Evolutionary conservation across 78 protist genomes (phyloP), one percentile per base, ranked within the genome.

Genomic region (Capsaspora owczarzaki): DNA sequence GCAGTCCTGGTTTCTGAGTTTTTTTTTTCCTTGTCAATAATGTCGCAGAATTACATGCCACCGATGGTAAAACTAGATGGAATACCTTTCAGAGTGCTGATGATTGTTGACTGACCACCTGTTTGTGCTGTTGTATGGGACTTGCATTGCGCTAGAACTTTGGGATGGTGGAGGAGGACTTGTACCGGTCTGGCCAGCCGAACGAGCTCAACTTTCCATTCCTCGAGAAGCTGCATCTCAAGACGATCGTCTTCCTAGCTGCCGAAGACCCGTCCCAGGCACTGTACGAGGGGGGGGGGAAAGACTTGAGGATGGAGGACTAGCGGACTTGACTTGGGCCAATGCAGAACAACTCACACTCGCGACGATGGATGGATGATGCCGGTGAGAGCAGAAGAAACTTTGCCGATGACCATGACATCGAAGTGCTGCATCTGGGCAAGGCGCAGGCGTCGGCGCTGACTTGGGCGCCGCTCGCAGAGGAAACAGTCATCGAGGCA

Each of bases 181-280:
- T 96, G 51, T 94, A 90, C 74, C 81, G 98, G 5, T 80, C 88
- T 0, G 98, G 96, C 29, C 85, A 77, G 82, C 97, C 98, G 33
- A 81, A 68, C 44, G 90, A 87, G 77, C 82, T 90, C 29, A 91
- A 91, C 53, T 93, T 92, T 19, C 95, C 98, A 2, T 94, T 94
- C 68, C 84, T 96, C 5, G 97, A 92, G 71, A 86, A 86, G 51
- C 84, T 96, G 56, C 72, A 74, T 33, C 61, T 94, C 75, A 88
- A 85, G 53, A 88, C 61, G 74, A 69, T 91, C 69, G 84, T 96
- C 44, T 91, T 71, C 56, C 78, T 96, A 14, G 91, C 92, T 1
- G 86, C 95, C 0, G 98, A 96, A 35, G 92, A 81, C 2, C 95
- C 95, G 1, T 79, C 90, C 47, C 82, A 71, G 44, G 82, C 76